phyloP scores from a whole-genome alignment of 257 asterid species.

The Solanum tarapatanum region DNA sequence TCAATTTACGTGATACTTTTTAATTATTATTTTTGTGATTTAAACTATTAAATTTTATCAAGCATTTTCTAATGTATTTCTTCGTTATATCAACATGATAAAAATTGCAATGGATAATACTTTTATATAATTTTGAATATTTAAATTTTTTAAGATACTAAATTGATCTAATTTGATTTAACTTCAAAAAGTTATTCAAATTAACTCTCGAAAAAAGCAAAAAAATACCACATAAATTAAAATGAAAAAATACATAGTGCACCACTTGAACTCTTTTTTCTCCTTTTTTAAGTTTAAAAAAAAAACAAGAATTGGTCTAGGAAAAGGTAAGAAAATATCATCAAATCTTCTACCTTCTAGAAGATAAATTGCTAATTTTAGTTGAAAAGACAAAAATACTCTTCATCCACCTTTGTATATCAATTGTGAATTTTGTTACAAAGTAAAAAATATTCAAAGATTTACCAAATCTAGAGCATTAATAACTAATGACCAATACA shows the following conservation, averaged over 20 bases:
- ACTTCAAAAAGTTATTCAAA: no score
- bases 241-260: no score
- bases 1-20: background rate
- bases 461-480: background rate
- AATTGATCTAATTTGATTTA: no score
- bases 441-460: background rate
- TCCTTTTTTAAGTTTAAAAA: background rate
- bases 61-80: background rate
- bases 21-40: no score
- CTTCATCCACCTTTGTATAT: background rate
- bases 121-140: no score
- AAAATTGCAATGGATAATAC: background rate
- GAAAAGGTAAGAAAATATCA: background rate
- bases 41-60: background rate
- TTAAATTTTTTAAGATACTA: no score
- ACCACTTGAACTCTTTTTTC: background rate
- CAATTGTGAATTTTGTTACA: no score
- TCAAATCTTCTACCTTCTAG: background rate
- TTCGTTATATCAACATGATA: no score
- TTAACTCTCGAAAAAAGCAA: fast-evolving
- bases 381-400: background rate
- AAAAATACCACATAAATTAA: no score
- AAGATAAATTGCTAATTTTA: background rate
- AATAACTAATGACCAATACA: background rate
- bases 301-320: background rate